Evolutionary conservation across 2,329 filamentous ascomycete species (phyloP).

Genomic region (Septoria petroselini): DNA sequence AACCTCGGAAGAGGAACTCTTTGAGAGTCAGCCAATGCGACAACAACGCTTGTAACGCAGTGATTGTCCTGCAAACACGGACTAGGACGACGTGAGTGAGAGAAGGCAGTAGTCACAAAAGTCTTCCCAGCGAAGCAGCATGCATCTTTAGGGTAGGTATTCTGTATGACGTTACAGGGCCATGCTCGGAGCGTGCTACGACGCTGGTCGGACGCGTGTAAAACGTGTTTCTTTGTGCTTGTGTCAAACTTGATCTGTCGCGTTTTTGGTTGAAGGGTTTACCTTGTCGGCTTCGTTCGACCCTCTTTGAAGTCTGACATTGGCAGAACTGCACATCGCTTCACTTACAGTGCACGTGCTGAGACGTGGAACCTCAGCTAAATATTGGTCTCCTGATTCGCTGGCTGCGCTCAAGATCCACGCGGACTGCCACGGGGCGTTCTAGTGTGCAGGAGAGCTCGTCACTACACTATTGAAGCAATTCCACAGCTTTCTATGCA

Average conservation of each 20-base stretch:
- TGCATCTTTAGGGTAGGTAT: not conserved
- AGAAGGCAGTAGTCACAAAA: not conserved
- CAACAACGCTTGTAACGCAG: not conserved
- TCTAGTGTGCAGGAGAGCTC: no score
- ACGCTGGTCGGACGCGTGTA: not conserved
- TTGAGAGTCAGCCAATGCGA: not conserved
- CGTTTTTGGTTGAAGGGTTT: not conserved
- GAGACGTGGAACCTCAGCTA: not conserved
- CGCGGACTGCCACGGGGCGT: no score
- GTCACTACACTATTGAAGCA: no score
- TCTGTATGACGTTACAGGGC: slow-evolving; percentile 2
- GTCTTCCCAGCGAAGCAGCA: not conserved
- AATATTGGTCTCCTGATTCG: no score
- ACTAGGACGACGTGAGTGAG: no score
- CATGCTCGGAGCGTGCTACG: not conserved
- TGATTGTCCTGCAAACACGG: not conserved
- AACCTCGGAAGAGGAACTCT: not conserved
- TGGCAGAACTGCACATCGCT: not conserved
- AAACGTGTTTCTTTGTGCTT: slow-evolving; percentile 9
- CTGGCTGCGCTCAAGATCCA: no score
- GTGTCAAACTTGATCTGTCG: slow-evolving; percentile 1
- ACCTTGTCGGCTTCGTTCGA: not conserved
- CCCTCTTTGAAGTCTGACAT: not conserved
- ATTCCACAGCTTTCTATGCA: no score
- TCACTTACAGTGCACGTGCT: not conserved